Evolutionary conservation across 768 basidiomycete species (phyloP), one percentile per base, ranked within the genome.

Genomic region (Macrolepiota dolichaula): DNA sequence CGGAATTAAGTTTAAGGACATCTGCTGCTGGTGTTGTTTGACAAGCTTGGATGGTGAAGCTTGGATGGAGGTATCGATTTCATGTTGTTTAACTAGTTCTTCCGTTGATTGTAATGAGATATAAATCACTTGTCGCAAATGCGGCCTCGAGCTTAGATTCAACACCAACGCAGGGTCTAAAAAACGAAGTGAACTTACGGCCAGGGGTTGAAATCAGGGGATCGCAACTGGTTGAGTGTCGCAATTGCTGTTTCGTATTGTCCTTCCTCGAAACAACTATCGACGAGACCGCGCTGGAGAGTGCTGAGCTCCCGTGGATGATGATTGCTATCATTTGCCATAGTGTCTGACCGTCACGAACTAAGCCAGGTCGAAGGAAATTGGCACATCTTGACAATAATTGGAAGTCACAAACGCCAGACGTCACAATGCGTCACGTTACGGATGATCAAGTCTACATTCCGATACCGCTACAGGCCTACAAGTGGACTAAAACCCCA

Each of bases 231-330:
- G 61, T 84, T 83, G 1, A 92, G 79, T 27, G 83, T 72, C 13
- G 78, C 74, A 29, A 91, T 86, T 6, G 85, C 91, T 4, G 83
- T 77, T 65, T 89, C 85, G 64, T 88, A 90, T 61, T 91, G 88
- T 17, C 85, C 84, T 70, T 92, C 91, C 66, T 92, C 91, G 19
- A 92, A 83, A 61, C 86, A 86, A 56, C 80, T 85, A 68, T 92
- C 88, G 19, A 91, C 87, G 3, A 89, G 61, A 5, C 62, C 67
- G 27, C 67, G 62, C 36, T 68, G 67, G 17, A 65, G 46, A 3
- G 55, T 52, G 4, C 40, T 53, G 3, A 66, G 52, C 44, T 66
- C 64, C 61, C 56, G 59, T 54, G 52, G 24, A 24, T 24, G 44
- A 27, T 24, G 37, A 15, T 17, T n/a, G 24, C 19, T 27, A 27